Evolutionary conservation across 352 stramenopile species (phyloP).

Genomic region (Phytophthora foliorum): DNA sequence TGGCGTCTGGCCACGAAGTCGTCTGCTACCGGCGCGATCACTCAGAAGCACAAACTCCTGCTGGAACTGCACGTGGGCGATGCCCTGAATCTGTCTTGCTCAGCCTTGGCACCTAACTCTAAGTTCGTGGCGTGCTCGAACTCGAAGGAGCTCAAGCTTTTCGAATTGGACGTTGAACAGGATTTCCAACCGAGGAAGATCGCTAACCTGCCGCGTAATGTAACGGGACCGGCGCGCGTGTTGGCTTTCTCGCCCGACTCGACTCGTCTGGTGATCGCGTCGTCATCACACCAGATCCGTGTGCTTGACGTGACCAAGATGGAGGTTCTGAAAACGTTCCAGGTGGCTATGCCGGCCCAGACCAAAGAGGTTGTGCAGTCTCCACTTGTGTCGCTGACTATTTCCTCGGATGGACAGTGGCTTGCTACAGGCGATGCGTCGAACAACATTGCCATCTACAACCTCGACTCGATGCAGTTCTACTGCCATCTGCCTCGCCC

Average conservation of each 20-base stretch:
- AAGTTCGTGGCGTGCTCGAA: slow-evolving; percentile 90
- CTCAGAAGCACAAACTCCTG: slow-evolving; percentile 75
- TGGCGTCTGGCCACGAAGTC: slow-evolving; percentile 65
- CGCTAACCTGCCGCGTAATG: slow-evolving; percentile 39
- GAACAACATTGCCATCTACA: slow-evolving; percentile 85
- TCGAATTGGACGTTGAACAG: slow-evolving; percentile 65
- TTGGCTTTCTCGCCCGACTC: slow-evolving; percentile 85
- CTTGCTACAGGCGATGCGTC: slow-evolving; percentile 70
- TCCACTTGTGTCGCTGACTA: slow-evolving; percentile 73
- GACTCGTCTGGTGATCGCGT: slow-evolving; percentile 77
- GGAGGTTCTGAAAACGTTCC: slow-evolving; percentile 82
- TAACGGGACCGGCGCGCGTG: slow-evolving; percentile 63
- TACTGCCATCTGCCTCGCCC: slow-evolving; percentile 75
- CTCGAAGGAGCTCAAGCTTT: slow-evolving; percentile 89
- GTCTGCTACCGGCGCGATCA: slow-evolving; percentile 35
- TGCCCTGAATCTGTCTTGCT: slow-evolving; percentile 85
- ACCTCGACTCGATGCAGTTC: slow-evolving; percentile 90
- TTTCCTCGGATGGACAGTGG: slow-evolving; percentile 86
- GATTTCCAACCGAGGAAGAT: slow-evolving; percentile 74
- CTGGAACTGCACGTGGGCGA: slow-evolving; percentile 86
- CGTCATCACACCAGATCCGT: slow-evolving; percentile 69
- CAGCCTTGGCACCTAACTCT: slow-evolving; percentile 84
- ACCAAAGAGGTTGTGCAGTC: slow-evolving; percentile 31
- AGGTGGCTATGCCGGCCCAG: slow-evolving; percentile 35
- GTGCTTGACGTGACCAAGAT: slow-evolving; percentile 79